Percentiles rank a stretch among this genome's conserved stretches.
Evolutionary conservation across 1,284 basidiomycete genomes (phyloP).

Genomic region (Amylostereum areolatum): DNA sequence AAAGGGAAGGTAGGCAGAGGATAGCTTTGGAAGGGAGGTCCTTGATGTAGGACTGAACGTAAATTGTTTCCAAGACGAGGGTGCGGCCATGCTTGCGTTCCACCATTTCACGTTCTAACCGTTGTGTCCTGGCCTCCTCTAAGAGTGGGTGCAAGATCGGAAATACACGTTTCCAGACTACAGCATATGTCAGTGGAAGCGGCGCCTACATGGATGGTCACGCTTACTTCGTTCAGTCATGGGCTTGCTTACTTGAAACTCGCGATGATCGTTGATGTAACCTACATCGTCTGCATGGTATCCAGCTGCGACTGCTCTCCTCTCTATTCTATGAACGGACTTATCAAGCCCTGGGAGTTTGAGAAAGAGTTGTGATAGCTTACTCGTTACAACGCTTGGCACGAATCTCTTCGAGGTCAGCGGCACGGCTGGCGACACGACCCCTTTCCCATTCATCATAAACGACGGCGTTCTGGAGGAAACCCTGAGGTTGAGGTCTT

Average conservation of each 20-base stretch:
- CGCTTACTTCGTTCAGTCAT: slow-evolving; percentile 6
- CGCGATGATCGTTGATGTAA: slow-evolving; percentile 1
- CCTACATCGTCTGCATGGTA: slow-evolving; percentile 2
- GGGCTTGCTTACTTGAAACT: slow-evolving; percentile 6
- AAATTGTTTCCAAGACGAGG: background rate
- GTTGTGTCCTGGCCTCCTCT: background rate
- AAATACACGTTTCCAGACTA: background rate
- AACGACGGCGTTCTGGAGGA: slow-evolving; percentile 1
- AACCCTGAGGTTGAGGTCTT: background rate
- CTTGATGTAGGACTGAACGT: background rate
- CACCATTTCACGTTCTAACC: background rate
- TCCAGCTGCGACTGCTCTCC: background rate
- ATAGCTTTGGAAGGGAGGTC: background rate
- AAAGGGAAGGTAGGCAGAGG: background rate
- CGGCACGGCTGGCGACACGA: slow-evolving; percentile 1
- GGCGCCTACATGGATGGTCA: background rate
- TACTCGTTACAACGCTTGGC: slow-evolving; percentile 6
- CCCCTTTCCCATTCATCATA: slow-evolving; percentile 4
- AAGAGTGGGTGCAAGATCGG: background rate
- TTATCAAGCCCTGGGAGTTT: background rate
- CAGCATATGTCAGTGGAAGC: background rate
- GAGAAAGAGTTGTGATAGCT: background rate
- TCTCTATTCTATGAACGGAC: slow-evolving; percentile 4
- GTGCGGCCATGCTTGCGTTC: background rate
- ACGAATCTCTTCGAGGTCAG: slow-evolving; percentile 1